These are phyloP conservation scores for Forsythia viridissima DNA, from an alignment of 257 asterid genomes.

Conservation along the genomic window DNA sequence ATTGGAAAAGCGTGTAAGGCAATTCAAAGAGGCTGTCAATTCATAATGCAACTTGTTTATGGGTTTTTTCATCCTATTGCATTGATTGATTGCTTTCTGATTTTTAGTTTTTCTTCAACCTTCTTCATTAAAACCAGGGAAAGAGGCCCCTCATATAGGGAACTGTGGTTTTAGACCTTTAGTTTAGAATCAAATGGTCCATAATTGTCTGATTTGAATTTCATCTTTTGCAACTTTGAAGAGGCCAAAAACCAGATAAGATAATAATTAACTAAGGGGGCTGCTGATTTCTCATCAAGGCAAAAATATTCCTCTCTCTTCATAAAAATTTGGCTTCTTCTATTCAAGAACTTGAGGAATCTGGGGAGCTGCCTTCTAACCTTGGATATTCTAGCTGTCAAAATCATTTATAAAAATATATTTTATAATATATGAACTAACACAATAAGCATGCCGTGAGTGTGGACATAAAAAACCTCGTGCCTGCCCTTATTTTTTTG, in stretches of 20 bases:
- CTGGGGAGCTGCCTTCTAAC: slow-evolving; percentile 2
- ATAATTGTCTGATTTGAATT: neutral
- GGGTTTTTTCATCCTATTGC: neutral
- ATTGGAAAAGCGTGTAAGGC: neutral
- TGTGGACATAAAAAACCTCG: slow-evolving; percentile 17
- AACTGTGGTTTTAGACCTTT: slow-evolving; percentile 8
- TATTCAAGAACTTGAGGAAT: neutral
- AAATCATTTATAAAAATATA: neutral
- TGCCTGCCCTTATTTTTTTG: neutral
- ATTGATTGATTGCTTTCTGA: neutral
- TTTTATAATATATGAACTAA: neutral
- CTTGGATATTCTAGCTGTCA: slow-evolving; percentile 24
- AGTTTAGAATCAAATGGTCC: neutral
- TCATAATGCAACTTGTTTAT: neutral
- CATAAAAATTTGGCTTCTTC: neutral
- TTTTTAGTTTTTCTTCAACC: neutral
- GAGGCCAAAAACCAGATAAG: slow-evolving; percentile 1
- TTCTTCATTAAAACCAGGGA: neutral
- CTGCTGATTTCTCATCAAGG: neutral
- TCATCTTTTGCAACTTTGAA: neutral
- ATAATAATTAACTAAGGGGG: neutral
- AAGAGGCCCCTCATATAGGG: slow-evolving; percentile 14
- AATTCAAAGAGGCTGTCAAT: neutral
- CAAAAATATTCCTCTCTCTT: neutral
- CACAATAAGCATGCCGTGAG: neutral